Percentiles rank a stretch among this genome's conserved stretches.
These are phyloP conservation scores for Fusarium chuoi DNA, from an alignment of 2,329 filamentous ascomycete species.

Conservation along the genomic window DNA sequence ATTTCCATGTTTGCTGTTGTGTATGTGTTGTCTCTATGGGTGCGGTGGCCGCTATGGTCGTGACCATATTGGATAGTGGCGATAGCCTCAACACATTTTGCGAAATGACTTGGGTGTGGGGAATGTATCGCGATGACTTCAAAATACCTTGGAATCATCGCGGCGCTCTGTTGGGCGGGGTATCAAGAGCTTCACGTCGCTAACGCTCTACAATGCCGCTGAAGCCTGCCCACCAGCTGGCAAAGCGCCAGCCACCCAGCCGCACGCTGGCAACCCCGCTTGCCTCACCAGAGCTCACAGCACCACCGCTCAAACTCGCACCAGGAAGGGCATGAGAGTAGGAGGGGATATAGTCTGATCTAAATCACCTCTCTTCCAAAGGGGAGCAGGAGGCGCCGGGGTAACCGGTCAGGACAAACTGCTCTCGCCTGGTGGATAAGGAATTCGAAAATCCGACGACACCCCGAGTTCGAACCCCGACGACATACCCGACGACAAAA, in stretches of 20 bases:
- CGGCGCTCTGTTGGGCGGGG: background rate
- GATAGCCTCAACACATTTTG: constrained; percentile 2
- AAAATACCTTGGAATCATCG: constrained; percentile 26
- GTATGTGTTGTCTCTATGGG: background rate
- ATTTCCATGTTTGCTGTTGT: background rate
- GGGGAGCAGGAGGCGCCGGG: constrained; percentile 40
- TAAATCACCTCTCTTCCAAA: background rate
- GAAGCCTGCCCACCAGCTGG: background rate
- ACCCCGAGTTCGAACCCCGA: constrained; percentile 30
- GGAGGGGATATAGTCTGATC: constrained; percentile 21
- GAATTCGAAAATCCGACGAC: background rate
- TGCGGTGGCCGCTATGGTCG: background rate
- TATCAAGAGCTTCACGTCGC: constrained; percentile 14
- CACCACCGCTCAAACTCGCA: background rate
- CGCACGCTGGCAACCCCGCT: background rate
- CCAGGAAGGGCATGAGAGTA: background rate
- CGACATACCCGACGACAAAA: background rate
- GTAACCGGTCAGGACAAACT: constrained; percentile 46
- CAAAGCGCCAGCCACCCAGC: background rate
- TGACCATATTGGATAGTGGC: constrained; percentile 4
- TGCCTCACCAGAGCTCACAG: background rate
- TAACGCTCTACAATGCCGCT: background rate
- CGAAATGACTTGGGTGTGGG: background rate
- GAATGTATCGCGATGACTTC: background rate
- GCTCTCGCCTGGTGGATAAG: constrained; percentile 28